Evolutionary conservation across 805 yeast genomes (phyloP).

Genomic region (Kregervanrija pseudodelftensis): DNA sequence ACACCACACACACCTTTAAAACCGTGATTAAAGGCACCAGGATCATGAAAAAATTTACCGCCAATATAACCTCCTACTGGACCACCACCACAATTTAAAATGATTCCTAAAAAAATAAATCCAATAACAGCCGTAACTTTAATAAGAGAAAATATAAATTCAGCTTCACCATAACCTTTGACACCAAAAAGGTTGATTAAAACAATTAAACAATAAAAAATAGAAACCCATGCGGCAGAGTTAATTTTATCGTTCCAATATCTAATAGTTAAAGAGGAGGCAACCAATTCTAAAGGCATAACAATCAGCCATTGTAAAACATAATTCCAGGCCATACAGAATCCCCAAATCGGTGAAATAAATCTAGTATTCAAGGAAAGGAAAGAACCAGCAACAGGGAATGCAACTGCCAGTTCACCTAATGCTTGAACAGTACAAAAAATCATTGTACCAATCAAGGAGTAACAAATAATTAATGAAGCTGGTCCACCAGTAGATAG

Average conservation of each 20-base stretch:
- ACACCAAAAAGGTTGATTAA: conserved; percentile 51
- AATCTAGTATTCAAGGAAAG: conserved; percentile 50
- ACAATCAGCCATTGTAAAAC: conserved; percentile 44
- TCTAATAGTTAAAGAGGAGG: conserved; percentile 41
- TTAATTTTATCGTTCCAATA: conserved; percentile 38
- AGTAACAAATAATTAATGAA: conserved; percentile 50
- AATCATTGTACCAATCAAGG: conserved; percentile 49
- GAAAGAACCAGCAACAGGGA: conserved; percentile 53
- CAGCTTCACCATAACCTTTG: conserved; percentile 61
- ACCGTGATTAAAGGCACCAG: conserved; percentile 42
- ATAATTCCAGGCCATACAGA: conserved; percentile 53
- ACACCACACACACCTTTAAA: conserved; percentile 60
- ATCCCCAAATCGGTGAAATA: conserved; percentile 49
- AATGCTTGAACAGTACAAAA: conserved; percentile 54
- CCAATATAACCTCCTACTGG: conserved; percentile 52
- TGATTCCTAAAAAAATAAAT: conserved; percentile 45
- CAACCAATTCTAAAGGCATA: conserved; percentile 46
- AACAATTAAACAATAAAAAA: conserved; percentile 43
- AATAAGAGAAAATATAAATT: conserved; percentile 43
- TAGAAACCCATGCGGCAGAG: conserved; percentile 47
- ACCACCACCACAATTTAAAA: conserved; percentile 55
- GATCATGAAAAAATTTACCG: conserved; percentile 48
- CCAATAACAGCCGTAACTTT: conserved; percentile 52
- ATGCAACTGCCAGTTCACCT: conserved; percentile 55
- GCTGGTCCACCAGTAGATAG: conserved; percentile 63